Evolutionary conservation across 192 early-diverging fungal species (phyloP), one percentile per base, ranked within the genome.

Genomic region (Coemansia sp.): DNA sequence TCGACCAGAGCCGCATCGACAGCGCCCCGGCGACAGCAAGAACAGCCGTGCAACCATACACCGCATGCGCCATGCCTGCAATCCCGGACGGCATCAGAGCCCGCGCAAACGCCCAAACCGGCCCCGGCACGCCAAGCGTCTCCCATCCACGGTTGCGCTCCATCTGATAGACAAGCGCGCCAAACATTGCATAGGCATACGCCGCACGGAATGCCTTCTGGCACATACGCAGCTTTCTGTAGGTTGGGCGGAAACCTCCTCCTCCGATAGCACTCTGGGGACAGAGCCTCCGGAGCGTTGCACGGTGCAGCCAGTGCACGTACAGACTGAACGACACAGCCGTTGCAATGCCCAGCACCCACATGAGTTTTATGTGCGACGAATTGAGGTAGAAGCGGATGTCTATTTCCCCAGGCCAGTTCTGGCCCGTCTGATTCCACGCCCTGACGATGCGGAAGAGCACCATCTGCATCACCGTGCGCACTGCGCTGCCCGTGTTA

Each of bases 381-480:
- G 51, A 43, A 56, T 50, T 67, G 19, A 85, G 64, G 61, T 64
- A 63, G 44, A 65, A 41, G 22, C 79, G 78, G 40, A 85, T 65
- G 32, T 81, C 79, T 7, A 56, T 59, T 63, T 74, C 76, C 25
- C 70, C 79, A 7, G 69, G 37, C 73, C 75, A 76, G 37, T 72
- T 64, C 65, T 77, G 79, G 16, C 84, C 84, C 10, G 84, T 81
- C 49, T 77, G 72, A 50, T 82, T 85, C 79, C 79, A 81, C 16
- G 72, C 73, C 50, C 76, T 67, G 10, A 75, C 67, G 10, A 69
- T 37, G 16, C 83, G 69, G 69, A 81, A 81, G 45, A 75, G 50
- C 2, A 39, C 69, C 79, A 81, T 74, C 56, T 85, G 83, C 39
- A 49, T 32, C 41, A 73, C 57, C 13, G 68, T 44, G 4, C 70